Percentiles rank a stretch among this genome's conserved stretches.
Conservation (phyloP, 306 rosid genomes). For the Rosa lucieae region DNA sequence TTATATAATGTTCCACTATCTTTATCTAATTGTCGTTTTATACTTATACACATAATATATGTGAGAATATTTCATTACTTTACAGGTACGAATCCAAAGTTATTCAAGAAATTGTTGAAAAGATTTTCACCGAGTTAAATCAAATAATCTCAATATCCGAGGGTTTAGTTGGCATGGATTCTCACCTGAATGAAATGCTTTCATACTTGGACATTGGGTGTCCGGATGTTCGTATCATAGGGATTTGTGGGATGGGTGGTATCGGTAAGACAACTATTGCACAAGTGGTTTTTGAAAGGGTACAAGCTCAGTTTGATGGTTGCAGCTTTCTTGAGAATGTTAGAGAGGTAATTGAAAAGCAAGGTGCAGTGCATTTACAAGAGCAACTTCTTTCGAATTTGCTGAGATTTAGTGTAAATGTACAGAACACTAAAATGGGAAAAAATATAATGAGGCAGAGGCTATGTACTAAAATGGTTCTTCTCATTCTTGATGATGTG, state of each 20-base stretch:
- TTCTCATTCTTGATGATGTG: conserved; percentile 27
- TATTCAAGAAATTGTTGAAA: background rate
- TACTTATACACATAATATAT: too few relatives aligned
- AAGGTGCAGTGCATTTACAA: conserved; percentile 10
- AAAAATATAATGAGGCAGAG: conserved; percentile 4
- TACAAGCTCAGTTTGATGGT: conserved; percentile 2
- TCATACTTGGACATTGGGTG: background rate
- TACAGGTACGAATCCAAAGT: background rate
- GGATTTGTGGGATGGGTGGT: conserved; percentile 21
- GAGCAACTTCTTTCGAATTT: background rate
- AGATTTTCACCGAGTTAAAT: background rate
- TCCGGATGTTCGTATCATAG: conserved; percentile 8
- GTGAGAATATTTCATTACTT: too few relatives aligned
- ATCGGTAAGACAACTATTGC: conserved; percentile 1
- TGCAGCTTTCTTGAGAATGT: conserved; percentile 9
- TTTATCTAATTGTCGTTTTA: too few relatives aligned
- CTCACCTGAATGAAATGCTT: background rate
- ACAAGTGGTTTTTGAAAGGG: background rate
- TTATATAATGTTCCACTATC: too few relatives aligned
- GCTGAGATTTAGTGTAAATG: background rate
- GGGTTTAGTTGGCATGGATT: background rate
- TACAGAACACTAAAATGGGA: background rate
- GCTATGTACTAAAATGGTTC: background rate
- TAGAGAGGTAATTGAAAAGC: background rate
- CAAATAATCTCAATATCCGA: background rate